Percentiles rank a stretch among this genome's conserved stretches.
These are phyloP conservation scores for Cryphonectria naterciae DNA, from an alignment of 2,329 filamentous ascomycete species.

Conservation along the genomic window DNA sequence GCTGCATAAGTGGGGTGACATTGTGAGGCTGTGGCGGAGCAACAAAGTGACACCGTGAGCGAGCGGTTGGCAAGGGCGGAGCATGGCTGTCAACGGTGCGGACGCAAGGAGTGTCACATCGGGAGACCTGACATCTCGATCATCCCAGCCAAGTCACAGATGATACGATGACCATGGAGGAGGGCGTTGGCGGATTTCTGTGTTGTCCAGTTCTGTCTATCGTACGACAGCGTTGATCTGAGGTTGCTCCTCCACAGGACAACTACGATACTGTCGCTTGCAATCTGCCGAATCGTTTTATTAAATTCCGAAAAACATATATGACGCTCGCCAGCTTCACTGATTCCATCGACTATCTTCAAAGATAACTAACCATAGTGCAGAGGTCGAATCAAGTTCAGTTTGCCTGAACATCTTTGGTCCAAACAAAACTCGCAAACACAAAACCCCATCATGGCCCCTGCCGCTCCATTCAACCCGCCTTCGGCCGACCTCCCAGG, in stretches of 20 bases:
- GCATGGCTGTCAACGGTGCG: not conserved
- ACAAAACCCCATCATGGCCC: slow-evolving; percentile 31
- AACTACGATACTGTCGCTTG: not conserved
- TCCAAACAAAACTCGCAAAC: not conserved
- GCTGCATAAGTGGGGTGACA: not conserved
- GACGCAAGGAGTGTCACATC: not conserved
- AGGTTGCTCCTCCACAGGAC: not conserved
- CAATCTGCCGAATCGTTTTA: not conserved
- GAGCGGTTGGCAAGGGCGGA: not conserved
- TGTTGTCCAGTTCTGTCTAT: not conserved
- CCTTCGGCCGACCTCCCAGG: slow-evolving; percentile 42
- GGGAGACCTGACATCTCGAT: not conserved
- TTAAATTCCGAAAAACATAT: not conserved
- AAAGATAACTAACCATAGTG: not conserved
- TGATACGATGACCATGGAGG: not conserved
- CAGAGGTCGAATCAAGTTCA: not conserved
- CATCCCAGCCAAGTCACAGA: not conserved
- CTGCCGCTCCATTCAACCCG: slow-evolving; percentile 46
- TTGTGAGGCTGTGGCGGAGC: not conserved
- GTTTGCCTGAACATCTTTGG: not conserved
- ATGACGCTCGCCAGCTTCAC: not conserved
- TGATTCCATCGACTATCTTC: not conserved
- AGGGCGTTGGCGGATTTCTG: not conserved
- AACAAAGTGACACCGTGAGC: slow-evolving; percentile 8
- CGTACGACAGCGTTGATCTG: not conserved